phyloP scores from a whole-genome alignment of 78 protist species.

The Goniomonas avonlea region DNA sequence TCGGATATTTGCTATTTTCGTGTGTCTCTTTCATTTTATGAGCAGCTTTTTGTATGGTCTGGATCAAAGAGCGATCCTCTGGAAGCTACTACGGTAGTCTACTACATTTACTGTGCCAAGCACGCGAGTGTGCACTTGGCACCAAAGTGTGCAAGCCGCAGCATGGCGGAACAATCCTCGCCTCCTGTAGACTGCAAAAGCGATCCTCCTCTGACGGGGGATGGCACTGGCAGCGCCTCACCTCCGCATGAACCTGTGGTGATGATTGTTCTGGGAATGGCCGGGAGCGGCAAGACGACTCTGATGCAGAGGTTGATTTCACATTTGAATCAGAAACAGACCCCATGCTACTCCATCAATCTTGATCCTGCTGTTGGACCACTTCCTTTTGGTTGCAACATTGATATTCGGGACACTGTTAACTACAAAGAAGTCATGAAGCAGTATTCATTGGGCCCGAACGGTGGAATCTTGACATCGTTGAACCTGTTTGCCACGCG shows the following conservation, averaged over 20 bases:
- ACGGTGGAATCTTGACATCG: constrained; percentile 94
- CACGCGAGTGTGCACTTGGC: no score
- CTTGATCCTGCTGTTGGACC: constrained; percentile 55
- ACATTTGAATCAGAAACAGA: constrained; percentile 46
- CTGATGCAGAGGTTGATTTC: constrained; percentile 71
- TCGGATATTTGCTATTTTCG: no score
- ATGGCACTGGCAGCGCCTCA: no score
- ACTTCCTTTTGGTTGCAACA: constrained; percentile 76
- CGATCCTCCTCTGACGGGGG: no score
- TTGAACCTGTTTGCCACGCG: constrained; percentile 89
- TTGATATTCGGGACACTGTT: constrained; percentile 97
- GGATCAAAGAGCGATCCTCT: no score
- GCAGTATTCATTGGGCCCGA: constrained; percentile 90
- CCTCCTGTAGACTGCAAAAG: no score
- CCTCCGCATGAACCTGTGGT: constrained; percentile 60
- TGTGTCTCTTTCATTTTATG: no score
- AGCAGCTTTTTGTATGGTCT: no score
- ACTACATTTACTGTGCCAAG: no score
- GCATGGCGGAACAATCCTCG: no score
- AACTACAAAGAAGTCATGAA: constrained; percentile 92
- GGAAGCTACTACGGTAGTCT: no score
- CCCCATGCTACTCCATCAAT: constrained; percentile 75
- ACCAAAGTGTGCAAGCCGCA: no score
- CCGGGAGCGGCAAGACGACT: constrained; percentile 96
- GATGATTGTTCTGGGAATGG: constrained; percentile 90